These are phyloP conservation scores for Heracleum sosnowskyi DNA, from an alignment of 129 eudicot species.

Conservation along the genomic window DNA sequence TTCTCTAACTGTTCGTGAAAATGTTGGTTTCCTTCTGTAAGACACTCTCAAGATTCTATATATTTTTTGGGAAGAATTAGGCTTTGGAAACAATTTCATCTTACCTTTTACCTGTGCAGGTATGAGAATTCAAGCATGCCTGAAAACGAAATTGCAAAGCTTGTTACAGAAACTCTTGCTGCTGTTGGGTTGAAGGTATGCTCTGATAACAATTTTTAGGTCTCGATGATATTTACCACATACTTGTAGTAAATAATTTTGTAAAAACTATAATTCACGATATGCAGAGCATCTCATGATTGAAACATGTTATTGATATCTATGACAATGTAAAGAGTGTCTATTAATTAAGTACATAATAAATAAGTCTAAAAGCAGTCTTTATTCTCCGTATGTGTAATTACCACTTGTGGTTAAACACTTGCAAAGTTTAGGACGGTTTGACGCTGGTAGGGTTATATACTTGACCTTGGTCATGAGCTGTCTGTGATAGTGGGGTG, in stretches of 20 bases:
- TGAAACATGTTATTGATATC: background rate
- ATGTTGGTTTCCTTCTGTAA: conserved; percentile 87
- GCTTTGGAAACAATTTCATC: background rate
- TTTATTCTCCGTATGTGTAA: background rate
- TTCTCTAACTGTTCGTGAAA: conserved; percentile 77
- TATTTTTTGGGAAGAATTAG: background rate
- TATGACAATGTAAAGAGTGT: background rate
- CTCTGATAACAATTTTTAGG: background rate
- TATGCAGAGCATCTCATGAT: background rate
- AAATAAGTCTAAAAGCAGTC: background rate
- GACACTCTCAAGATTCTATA: conserved; percentile 18
- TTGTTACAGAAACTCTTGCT: conserved; percentile 84
- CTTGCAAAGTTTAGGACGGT: background rate
- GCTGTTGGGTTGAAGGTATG: conserved; percentile 93
- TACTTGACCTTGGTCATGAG: background rate
- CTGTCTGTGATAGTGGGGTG: background rate
- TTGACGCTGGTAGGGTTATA: background rate
- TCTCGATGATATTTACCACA: background rate
- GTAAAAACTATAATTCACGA: background rate
- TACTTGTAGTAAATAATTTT: background rate
- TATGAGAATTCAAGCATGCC: conserved; percentile 85
- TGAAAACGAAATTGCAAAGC: conserved; percentile 58
- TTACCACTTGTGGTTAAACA: background rate
- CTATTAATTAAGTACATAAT: background rate
- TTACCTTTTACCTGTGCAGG: conserved; percentile 23